Conservation (phyloP, 331 rosid species). For the Malus hybrid region DNA sequence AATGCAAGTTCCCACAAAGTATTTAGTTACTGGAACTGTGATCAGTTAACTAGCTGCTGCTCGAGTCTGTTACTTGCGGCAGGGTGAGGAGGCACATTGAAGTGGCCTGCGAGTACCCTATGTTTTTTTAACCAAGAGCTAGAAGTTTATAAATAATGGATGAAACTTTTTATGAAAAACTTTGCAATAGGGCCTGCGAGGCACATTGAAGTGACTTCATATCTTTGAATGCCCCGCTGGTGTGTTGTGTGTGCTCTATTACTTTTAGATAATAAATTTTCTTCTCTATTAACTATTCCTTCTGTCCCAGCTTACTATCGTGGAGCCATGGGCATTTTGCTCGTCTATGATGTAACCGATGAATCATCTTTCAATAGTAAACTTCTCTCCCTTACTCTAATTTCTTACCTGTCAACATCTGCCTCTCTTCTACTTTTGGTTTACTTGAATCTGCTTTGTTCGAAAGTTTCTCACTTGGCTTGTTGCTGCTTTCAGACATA, state of each 20-base stretch:
- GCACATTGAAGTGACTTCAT: not conserved
- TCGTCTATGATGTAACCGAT: conserved; percentile 90
- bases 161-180: not conserved
- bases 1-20: no score
- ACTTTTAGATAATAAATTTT: not conserved
- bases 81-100: not conserved
- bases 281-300: not conserved
- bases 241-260: not conserved
- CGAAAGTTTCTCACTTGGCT: not conserved
- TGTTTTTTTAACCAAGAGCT: not conserved
- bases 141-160: not conserved
- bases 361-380: conserved; percentile 96
- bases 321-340: conserved; percentile 95
- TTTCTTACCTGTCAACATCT: not conserved
- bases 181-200: not conserved
- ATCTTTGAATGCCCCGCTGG: not conserved
- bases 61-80: not conserved
- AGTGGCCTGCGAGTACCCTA: not conserved
- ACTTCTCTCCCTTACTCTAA: conserved; percentile 7
- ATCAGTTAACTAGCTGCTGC: not conserved
- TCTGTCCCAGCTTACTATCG: conserved; percentile 75
- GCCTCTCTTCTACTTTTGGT: not conserved
- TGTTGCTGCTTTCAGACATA: conserved; percentile 52
- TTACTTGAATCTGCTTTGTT: not conserved
- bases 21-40: not conserved